Evolutionary conservation across 192 early-diverging fungal species (phyloP).

Genomic region (Podila horticola): DNA sequence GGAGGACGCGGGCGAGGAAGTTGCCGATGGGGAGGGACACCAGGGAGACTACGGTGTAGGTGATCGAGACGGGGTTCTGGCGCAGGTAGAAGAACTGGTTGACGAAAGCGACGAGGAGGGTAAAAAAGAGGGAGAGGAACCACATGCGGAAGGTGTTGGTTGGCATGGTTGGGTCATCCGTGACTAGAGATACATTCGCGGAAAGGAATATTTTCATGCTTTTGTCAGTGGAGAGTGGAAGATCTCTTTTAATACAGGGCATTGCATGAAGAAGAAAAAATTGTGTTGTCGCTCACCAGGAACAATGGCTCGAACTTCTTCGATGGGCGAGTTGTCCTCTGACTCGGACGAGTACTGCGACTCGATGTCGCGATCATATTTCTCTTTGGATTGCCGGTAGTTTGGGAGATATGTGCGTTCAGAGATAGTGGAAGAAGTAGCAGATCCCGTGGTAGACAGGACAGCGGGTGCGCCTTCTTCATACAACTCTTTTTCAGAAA

Average conservation of each 20-base stretch:
- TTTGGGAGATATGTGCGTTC: not conserved
- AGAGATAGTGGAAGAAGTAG: not conserved
- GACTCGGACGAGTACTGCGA: constrained; percentile 12
- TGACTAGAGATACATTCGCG: not conserved
- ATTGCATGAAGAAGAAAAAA: not conserved
- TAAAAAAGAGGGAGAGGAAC: constrained; percentile 51
- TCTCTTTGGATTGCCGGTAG: not conserved
- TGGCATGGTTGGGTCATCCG: constrained; percentile 56
- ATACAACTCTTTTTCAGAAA: not conserved
- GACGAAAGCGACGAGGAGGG: constrained; percentile 38
- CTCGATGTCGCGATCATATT: constrained; percentile 6
- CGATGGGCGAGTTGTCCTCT: constrained; percentile 53
- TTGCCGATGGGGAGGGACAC: constrained; percentile 30
- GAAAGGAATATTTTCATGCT: not conserved
- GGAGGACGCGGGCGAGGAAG: constrained; percentile 34
- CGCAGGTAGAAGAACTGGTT: constrained; percentile 57
- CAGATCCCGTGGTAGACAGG: not conserved
- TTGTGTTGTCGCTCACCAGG: constrained; percentile 25
- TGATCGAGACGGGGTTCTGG: constrained; percentile 35
- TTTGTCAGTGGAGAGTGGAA: too few species aligned
- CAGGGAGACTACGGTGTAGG: constrained; percentile 20
- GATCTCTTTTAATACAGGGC: too few species aligned
- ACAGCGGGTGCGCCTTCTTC: not conserved
- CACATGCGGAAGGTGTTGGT: constrained; percentile 60
- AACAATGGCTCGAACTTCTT: constrained; percentile 53